These are phyloP conservation scores for Stentor coeruleus DNA, from an alignment of 73 alveolate genomes.

Conservation along the genomic window DNA sequence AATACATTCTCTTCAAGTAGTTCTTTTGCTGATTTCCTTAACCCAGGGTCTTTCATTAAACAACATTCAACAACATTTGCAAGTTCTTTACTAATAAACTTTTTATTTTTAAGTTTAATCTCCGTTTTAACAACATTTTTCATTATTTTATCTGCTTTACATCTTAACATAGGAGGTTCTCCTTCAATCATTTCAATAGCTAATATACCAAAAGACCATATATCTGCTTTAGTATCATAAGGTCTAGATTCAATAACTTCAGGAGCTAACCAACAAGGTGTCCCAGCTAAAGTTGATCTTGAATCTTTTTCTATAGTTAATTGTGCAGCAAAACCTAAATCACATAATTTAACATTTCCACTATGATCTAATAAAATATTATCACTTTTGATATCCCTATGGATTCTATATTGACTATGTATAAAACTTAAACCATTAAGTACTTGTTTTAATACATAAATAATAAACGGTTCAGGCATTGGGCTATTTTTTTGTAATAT, in stretches of 20 bases:
- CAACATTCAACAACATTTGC: background rate
- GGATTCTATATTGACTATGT: slow-evolving; percentile 49
- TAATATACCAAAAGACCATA: slow-evolving; percentile 79
- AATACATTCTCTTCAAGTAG: background rate
- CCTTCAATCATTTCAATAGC: slow-evolving; percentile 61
- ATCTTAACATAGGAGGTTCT: slow-evolving; percentile 39
- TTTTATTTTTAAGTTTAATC: background rate
- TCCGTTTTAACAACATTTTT: background rate
- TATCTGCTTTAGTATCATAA: slow-evolving; percentile 73
- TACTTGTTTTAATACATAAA: slow-evolving; percentile 27
- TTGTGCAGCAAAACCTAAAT: slow-evolving; percentile 79
- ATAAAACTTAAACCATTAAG: slow-evolving; percentile 32
- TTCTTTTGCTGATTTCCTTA: background rate
- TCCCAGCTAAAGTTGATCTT: slow-evolving; percentile 45
- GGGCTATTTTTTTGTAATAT: background rate
- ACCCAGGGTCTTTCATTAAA: background rate
- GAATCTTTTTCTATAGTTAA: slow-evolving; percentile 62
- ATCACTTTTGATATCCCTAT: slow-evolving; percentile 85
- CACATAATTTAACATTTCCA: slow-evolving; percentile 78
- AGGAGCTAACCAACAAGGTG: slow-evolving; percentile 87
- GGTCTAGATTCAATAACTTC: slow-evolving; percentile 56
- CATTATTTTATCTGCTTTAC: background rate
- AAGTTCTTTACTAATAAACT: background rate
- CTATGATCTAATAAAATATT: slow-evolving; percentile 65
- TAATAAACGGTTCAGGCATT: background rate